A percentile compares a stretch with the other conserved stretches of the same genome.
These are phyloP conservation scores for Globisporangium abappressorium DNA, from an alignment of 352 stramenopile genomes.

Conservation along the genomic window DNA sequence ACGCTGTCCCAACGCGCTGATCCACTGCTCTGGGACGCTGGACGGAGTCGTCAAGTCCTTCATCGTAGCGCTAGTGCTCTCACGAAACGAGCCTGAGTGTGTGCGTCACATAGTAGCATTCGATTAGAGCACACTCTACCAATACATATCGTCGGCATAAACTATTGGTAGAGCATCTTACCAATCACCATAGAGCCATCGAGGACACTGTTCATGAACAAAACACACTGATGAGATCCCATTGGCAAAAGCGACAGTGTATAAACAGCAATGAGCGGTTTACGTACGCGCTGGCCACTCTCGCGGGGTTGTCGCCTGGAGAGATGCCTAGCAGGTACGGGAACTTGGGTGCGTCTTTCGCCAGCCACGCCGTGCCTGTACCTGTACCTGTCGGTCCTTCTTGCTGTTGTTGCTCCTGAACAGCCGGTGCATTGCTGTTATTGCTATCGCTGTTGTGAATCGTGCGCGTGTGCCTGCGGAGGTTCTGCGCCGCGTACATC, in stretches of 20 bases:
- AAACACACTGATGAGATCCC: neutral
- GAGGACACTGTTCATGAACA: slow-evolving; percentile 10
- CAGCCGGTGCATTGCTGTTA: neutral
- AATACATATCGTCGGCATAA: neutral
- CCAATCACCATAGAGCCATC: slow-evolving; percentile 16
- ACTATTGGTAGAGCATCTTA: neutral
- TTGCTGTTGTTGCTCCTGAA: slow-evolving; percentile 2
- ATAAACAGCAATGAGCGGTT: neutral
- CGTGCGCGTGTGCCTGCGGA: slow-evolving; percentile 16
- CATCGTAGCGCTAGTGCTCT: slow-evolving; percentile 36
- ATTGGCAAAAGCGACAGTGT: neutral
- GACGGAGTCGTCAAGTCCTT: slow-evolving; percentile 26
- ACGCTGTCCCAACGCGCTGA: slow-evolving; percentile 28
- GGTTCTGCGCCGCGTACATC: slow-evolving; percentile 36
- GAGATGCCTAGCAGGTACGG: slow-evolving; percentile 65
- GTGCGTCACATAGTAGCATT: neutral
- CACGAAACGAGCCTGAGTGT: slow-evolving; percentile 28
- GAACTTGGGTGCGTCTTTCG: slow-evolving; percentile 51
- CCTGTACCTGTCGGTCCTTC: neutral
- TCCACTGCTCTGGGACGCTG: slow-evolving; percentile 17
- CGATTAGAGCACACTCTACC: neutral
- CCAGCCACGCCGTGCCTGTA: slow-evolving; percentile 35
- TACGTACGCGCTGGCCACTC: slow-evolving; percentile 32
- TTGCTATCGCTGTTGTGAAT: slow-evolving; percentile 5
- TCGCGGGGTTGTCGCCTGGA: slow-evolving; percentile 41